phyloP scores from a whole-genome alignment of 179 eudicot species.

The Beta corolliflora region DNA sequence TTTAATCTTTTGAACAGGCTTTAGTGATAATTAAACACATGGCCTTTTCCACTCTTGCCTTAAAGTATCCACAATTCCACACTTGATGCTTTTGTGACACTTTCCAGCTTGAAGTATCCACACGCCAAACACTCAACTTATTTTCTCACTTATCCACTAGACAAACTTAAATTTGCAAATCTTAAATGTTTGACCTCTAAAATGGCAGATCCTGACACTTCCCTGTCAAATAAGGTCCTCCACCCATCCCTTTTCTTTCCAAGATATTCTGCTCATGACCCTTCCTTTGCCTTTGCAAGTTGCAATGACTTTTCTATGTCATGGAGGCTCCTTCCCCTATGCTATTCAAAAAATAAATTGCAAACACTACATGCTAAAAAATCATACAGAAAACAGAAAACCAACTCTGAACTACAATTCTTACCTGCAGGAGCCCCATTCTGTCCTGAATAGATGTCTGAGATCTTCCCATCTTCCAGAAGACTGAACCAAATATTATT shows the following conservation, averaged over 20 bases:
- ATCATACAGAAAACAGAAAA: constrained; percentile 5
- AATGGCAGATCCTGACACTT: not conserved
- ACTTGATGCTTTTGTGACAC: too few species aligned
- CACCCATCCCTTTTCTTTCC: not conserved
- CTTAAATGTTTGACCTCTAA: not conserved
- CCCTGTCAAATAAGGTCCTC: not conserved
- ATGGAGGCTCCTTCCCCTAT: not conserved
- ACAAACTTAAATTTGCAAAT: not conserved
- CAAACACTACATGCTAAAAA: not conserved
- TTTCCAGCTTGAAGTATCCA: too few species aligned
- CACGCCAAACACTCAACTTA: not conserved
- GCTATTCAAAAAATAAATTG: not conserved
- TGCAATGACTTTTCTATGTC: not conserved
- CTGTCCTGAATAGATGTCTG: constrained; percentile 97
- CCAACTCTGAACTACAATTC: not conserved
- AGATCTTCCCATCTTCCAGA: constrained; percentile 97
- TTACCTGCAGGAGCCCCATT: constrained; percentile 97
- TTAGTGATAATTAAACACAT: too few species aligned
- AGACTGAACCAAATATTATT: constrained; percentile 94
- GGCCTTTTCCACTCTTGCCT: not conserved
- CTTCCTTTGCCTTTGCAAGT: not conserved
- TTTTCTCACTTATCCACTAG: not conserved
- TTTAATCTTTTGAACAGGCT: not conserved
- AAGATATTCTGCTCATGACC: not conserved
- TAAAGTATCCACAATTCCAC: not conserved